Evolutionary conservation across 805 yeast species (phyloP).

Genomic region (Yarrowia porcina): DNA sequence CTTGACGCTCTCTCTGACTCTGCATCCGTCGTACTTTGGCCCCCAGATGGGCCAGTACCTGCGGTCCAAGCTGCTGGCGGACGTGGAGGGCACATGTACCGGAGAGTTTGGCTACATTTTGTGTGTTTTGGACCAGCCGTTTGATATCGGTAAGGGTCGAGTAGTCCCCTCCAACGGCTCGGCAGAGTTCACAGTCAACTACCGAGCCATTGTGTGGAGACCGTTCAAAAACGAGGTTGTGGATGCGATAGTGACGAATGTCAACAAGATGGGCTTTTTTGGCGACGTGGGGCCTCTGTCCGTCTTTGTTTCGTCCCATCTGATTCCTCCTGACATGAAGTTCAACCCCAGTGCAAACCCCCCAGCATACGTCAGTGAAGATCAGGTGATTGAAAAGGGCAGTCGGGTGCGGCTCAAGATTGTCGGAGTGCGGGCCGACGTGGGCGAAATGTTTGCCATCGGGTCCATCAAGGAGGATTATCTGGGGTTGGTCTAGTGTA

Average conservation of each 20-base stretch:
- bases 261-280: constrained; percentile 92
- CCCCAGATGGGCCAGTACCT: constrained; percentile 95
- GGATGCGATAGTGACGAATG: constrained; percentile 92
- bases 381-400: constrained; percentile 92
- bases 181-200: constrained; percentile 94
- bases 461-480: constrained; percentile 98
- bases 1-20: constrained; percentile 82
- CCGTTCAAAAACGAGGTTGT: constrained; percentile 98
- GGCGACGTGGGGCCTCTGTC: constrained; percentile 97
- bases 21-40: constrained; percentile 96
- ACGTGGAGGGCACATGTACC: constrained; percentile 97
- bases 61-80: constrained; percentile 84
- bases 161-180: constrained; percentile 88
- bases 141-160: constrained; percentile 92
- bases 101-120: constrained; percentile 98
- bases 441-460: constrained; percentile 93
- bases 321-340: constrained; percentile 89
- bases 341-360: constrained; percentile 96
- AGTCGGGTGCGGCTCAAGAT: constrained; percentile 90
- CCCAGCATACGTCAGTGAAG: constrained; percentile 95
- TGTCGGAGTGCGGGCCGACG: constrained; percentile 96
- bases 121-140: constrained; percentile 90
- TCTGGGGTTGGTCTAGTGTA: constrained; percentile 67
- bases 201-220: constrained; percentile 95
- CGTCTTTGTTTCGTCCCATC: constrained; percentile 90